Evolutionary conservation across 345 rosid genomes (phyloP).

Genomic region (Aurinia saxatilis): DNA sequence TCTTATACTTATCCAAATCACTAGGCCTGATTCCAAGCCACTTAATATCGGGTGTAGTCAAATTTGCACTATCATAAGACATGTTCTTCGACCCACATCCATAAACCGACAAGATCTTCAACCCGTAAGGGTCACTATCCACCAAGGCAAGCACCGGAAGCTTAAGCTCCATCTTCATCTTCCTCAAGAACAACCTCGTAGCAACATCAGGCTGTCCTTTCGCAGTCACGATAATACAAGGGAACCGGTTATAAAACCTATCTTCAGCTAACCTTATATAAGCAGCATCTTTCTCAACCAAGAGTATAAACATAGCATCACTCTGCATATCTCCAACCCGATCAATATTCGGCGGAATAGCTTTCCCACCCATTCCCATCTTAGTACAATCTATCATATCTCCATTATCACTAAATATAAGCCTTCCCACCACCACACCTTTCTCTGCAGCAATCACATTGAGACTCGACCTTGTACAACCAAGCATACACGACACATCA

Average conservation of each 20-base stretch:
- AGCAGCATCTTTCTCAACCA: constrained; percentile 97
- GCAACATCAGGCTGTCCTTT: constrained; percentile 98
- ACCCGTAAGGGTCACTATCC: constrained; percentile 93
- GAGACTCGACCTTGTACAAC: constrained; percentile 87
- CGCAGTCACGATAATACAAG: constrained; percentile 88
- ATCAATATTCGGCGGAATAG: constrained; percentile 91
- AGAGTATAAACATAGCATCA: constrained; percentile 75
- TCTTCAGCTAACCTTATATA: constrained; percentile 92
- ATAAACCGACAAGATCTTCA: constrained; percentile 86
- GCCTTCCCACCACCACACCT: constrained; percentile 92
- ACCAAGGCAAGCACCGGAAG: constrained; percentile 91
- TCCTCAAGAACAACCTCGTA: constrained; percentile 84
- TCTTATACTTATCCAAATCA: constrained; percentile 83
- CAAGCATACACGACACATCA: constrained; percentile 91
- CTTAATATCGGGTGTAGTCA: constrained; percentile 95
- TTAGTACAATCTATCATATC: constrained; percentile 97
- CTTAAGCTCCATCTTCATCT: constrained; percentile 90
- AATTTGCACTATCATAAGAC: constrained; percentile 90
- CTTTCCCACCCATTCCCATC: constrained; percentile 99
- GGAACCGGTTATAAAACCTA: constrained; percentile 88
- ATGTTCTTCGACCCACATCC: constrained; percentile 98
- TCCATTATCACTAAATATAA: constrained; percentile 91
- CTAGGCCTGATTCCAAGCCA: constrained; percentile 95
- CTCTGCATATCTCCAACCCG: constrained; percentile 94
- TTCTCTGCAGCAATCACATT: constrained; percentile 93